Percentiles rank a stretch among this genome's conserved stretches.
phyloP scores from a whole-genome alignment of 192 early-diverging fungal species.

The Linnemannia elongata region DNA sequence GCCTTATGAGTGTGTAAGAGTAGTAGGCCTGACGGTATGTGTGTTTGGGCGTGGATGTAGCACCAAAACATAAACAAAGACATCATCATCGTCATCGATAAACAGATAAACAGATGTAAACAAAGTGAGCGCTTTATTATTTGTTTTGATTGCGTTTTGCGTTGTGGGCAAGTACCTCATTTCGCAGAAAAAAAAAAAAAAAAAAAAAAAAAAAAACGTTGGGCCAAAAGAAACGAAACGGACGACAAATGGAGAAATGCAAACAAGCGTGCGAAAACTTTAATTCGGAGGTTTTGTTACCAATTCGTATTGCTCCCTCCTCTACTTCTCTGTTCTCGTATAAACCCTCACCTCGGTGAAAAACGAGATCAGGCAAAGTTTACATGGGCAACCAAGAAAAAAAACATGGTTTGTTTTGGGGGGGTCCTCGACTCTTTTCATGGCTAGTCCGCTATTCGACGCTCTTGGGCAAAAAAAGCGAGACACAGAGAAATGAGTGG shows the following conservation, averaged over 20 bases:
- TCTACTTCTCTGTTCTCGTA: too few relatives aligned
- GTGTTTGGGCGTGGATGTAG: neutral
- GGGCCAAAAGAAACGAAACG: neutral
- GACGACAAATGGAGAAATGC: neutral
- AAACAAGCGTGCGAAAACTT: conserved; percentile 5
- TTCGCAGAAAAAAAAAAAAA: too few relatives aligned
- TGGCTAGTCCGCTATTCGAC: neutral
- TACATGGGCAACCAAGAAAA: too few relatives aligned
- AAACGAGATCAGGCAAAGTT: too few relatives aligned
- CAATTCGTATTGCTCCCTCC: neutral
- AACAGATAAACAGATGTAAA: too few relatives aligned
- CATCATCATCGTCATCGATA: neutral
- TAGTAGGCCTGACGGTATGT: neutral
- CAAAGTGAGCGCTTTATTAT: too few relatives aligned
- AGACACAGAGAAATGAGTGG: neutral
- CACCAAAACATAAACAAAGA: neutral
- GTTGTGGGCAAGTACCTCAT: too few relatives aligned
- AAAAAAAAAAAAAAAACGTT: too few relatives aligned
- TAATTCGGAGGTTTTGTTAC: conserved; percentile 3
- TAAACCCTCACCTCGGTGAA: too few relatives aligned
- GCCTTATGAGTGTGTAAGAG: neutral
- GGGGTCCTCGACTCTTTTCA: neutral
- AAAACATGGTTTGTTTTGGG: neutral
- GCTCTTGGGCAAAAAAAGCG: neutral
- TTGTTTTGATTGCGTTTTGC: too few relatives aligned